Percentiles rank a stretch among this genome's conserved stretches.
Conservation (phyloP, 768 basidiomycete genomes). For the Leccinum rimulosum region DNA sequence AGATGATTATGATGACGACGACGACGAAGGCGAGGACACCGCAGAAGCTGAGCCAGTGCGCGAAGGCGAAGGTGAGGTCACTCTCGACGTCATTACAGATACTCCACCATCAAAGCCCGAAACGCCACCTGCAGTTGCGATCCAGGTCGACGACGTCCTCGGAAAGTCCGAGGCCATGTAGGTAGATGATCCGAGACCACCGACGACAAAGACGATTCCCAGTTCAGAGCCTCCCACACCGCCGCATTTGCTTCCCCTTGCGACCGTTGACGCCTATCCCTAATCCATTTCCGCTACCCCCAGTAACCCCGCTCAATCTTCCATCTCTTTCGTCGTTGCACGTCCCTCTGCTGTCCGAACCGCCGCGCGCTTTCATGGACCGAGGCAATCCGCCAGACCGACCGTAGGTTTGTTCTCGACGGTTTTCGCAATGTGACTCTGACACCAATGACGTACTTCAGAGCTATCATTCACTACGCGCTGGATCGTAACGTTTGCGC, state of each 20-base stretch:
- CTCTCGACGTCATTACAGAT: constrained; percentile 12
- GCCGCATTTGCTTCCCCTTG: neutral
- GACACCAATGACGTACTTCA: too few species aligned
- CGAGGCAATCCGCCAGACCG: constrained; percentile 34
- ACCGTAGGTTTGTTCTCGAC: too few species aligned
- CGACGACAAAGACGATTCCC: neutral
- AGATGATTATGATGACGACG: constrained; percentile 32
- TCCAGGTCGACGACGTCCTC: constrained; percentile 4
- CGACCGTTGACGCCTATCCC: constrained; percentile 7
- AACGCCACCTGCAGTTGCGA: neutral
- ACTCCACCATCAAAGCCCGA: neutral
- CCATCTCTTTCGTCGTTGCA: constrained; percentile 30
- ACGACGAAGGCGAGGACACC: constrained; percentile 31
- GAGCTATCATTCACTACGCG: too few species aligned
- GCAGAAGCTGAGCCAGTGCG: constrained; percentile 9
- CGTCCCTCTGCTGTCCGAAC: constrained; percentile 32
- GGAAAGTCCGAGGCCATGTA: neutral
- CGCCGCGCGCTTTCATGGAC: constrained; percentile 34
- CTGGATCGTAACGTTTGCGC: too few species aligned
- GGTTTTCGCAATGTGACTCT: too few species aligned
- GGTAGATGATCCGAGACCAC: neutral
- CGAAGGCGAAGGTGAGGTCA: constrained; percentile 17
- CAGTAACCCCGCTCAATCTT: constrained; percentile 11
- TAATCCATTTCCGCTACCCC: constrained; percentile 6
- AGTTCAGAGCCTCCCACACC: neutral